Evolutionary conservation across 768 basidiomycete species (phyloP), one percentile per base, ranked within the genome.

Genomic region (Pisolithus microcarpus): DNA sequence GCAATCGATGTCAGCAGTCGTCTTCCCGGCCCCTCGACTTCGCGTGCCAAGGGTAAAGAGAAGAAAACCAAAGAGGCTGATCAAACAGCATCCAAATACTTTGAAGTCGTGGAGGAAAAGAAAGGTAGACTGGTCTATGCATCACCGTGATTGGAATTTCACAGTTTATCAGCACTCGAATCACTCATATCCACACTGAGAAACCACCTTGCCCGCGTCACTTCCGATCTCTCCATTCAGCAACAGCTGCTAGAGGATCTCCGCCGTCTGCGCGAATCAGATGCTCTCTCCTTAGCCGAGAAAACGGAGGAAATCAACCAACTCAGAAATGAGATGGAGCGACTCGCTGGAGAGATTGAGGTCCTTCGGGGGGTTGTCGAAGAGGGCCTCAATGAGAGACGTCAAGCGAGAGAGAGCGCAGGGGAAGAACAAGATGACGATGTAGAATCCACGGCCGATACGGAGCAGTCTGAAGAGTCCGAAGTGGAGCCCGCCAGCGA

Each of bases 311-410:
- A 91, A 54, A 80, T 94, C 7, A 75, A 79, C 40, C 72, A 73
- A 11, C 75, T 96, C 10, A 75, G 77, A 36, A 72, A 76, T 10
- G 88, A 94, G 59, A 86, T 97, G 7, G 88, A 93, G 58, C 68
- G 84, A 39, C 77, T 96, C 5, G 84, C 80, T 0, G 82, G 83
- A 4, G 92, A 98, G 67, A 88, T 97, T 2, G 86, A 87, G 53
- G 85, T 90, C 2, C 73, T 96, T n/a, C 73, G 87, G 10, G 85
- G 82, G 1, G 85, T 93, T 0, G 89, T 97, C 1, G 88, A 94
- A 65, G 85, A 89, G 52, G 91, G 91, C 4, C 72, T 96, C 48
- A 79, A 83, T 53, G 89, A 91, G 55, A 67, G 91, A 24, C 70
- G 85, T 37, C 67, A 73, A 37, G 73, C 72, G 3, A 69, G 83